A percentile compares a stretch with the other conserved stretches of the same genome.
These are phyloP conservation scores for Dillenia turbinata DNA, from an alignment of 164 flowering plant species.

Conservation along the genomic window DNA sequence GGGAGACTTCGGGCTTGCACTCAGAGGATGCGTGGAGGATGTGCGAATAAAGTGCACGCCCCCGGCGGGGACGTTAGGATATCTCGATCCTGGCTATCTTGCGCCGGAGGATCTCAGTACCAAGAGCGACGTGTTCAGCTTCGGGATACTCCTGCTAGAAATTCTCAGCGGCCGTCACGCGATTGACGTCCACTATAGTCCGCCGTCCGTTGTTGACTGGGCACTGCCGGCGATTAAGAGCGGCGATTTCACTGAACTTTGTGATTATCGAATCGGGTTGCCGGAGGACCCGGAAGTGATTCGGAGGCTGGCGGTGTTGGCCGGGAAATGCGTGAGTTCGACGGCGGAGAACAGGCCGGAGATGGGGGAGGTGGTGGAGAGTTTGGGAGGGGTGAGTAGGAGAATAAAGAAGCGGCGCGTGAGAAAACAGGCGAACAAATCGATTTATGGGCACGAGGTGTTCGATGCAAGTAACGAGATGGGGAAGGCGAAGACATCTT, in stretches of 20 bases:
- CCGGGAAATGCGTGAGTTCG: conserved; percentile 60
- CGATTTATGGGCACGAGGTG: conserved; percentile 7
- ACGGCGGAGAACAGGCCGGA: conserved; percentile 58
- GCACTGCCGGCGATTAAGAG: conserved; percentile 59
- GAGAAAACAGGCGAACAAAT: conserved; percentile 8
- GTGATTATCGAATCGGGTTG: conserved; percentile 45
- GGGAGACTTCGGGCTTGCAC: conserved; percentile 79
- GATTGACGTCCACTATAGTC: conserved; percentile 72
- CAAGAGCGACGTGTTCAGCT: conserved; percentile 76
- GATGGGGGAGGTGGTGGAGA: conserved; percentile 65
- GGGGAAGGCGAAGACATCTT: conserved; percentile 15
- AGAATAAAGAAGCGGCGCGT: conserved; percentile 28
- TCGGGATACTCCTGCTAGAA: conserved; percentile 66
- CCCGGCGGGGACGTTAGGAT: conserved; percentile 84
- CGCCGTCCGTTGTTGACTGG: conserved; percentile 84
- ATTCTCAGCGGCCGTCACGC: conserved; percentile 74
- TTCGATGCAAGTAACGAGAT: conserved; percentile 26
- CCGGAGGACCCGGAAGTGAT: conserved; percentile 37
- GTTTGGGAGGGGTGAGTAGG: conserved; percentile 34
- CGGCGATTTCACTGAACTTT: conserved; percentile 33
- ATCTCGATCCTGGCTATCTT: conserved; percentile 68
- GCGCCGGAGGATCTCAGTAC: conserved; percentile 57
- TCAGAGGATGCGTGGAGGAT: conserved; percentile 73
- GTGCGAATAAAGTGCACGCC: conserved; percentile 53
- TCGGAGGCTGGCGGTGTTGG: conserved; percentile 42